Percentiles rank a stretch among this genome's conserved stretches.
Conservation (phyloP, 495 filamentous ascomycete genomes). For the Tetracladium setigerum region DNA sequence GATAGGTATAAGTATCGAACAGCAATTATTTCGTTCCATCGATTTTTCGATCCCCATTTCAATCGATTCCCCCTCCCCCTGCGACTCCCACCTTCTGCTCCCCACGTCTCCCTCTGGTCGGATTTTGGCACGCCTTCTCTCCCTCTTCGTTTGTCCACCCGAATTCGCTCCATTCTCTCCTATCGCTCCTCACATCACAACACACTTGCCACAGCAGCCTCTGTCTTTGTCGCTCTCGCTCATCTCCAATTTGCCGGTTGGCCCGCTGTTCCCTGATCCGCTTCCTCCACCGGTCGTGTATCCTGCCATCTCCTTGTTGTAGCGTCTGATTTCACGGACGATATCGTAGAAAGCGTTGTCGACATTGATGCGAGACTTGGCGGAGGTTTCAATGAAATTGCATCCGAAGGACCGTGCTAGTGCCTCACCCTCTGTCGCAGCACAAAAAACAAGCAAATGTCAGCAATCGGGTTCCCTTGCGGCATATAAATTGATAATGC, state of each 20-base stretch:
- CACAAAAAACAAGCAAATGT: slow-evolving; percentile 17
- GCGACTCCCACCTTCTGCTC: neutral
- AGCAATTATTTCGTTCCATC: neutral
- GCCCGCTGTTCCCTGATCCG: slow-evolving; percentile 53
- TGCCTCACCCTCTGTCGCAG: slow-evolving; percentile 70
- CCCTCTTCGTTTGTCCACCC: neutral
- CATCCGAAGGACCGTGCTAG: slow-evolving; percentile 84
- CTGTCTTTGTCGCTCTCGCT: slow-evolving; percentile 59
- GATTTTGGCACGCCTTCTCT: neutral
- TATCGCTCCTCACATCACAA: slow-evolving; percentile 71
- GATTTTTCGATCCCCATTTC: neutral
- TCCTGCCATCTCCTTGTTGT: slow-evolving; percentile 94
- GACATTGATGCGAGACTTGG: slow-evolving; percentile 95
- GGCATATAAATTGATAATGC: neutral
- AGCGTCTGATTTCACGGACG: slow-evolving; percentile 91
- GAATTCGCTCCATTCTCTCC: neutral
- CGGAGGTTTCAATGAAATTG: slow-evolving; percentile 98
- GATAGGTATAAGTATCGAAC: too few relatives aligned
- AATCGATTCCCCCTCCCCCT: neutral
- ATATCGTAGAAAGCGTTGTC: slow-evolving; percentile 98
- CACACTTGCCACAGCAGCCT: slow-evolving; percentile 81
- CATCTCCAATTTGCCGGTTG: slow-evolving; percentile 68
- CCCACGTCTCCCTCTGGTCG: neutral
- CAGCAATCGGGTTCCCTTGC: slow-evolving; percentile 5
- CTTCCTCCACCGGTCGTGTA: slow-evolving; percentile 59